A percentile compares a stretch with the other conserved stretches of the same genome.
Evolutionary conservation across 2,329 filamentous ascomycete genomes (phyloP).

Genomic region (Aspergillus fumigatus): DNA sequence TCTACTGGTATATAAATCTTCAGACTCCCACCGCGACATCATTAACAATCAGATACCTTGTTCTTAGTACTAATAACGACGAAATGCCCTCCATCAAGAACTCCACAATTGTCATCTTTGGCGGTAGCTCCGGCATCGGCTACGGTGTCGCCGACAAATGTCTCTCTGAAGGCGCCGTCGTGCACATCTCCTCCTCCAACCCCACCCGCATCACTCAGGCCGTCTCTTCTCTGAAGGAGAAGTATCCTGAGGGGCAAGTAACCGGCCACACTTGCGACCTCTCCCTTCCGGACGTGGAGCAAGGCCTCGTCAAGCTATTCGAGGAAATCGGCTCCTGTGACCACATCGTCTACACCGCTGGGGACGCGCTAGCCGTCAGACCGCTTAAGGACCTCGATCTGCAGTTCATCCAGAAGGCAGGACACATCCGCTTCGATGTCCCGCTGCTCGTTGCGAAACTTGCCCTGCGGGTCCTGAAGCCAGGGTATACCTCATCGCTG

Average conservation of each 20-base stretch:
- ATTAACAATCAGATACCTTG: not conserved
- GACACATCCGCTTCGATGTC: conserved; percentile 33
- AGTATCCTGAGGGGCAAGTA: conserved; percentile 42
- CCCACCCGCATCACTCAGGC: conserved; percentile 37
- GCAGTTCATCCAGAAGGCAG: conserved; percentile 14
- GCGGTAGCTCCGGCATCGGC: conserved; percentile 51
- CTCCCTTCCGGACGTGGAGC: conserved; percentile 38
- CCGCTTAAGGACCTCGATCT: conserved; percentile 21
- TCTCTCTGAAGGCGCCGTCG: conserved; percentile 45
- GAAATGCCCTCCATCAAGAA: conserved; percentile 6
- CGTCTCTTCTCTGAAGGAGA: conserved; percentile 34
- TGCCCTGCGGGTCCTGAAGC: conserved; percentile 31
- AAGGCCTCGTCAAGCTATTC: conserved; percentile 35
- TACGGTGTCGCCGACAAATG: conserved; percentile 48
- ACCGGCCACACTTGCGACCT: conserved; percentile 44
- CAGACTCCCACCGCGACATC: not conserved
- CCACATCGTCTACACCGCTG: conserved; percentile 51
- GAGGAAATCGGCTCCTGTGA: conserved; percentile 33
- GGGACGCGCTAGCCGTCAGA: conserved; percentile 26
- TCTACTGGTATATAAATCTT: not conserved
- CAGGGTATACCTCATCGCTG: conserved; percentile 27
- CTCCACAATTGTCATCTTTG: conserved; percentile 48
- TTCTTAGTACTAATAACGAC: not conserved
- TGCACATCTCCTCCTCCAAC: conserved; percentile 47
- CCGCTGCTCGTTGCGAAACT: conserved; percentile 39